phyloP scores from a whole-genome alignment of 306 rosid species.

The Canavalia ensiformis region DNA sequence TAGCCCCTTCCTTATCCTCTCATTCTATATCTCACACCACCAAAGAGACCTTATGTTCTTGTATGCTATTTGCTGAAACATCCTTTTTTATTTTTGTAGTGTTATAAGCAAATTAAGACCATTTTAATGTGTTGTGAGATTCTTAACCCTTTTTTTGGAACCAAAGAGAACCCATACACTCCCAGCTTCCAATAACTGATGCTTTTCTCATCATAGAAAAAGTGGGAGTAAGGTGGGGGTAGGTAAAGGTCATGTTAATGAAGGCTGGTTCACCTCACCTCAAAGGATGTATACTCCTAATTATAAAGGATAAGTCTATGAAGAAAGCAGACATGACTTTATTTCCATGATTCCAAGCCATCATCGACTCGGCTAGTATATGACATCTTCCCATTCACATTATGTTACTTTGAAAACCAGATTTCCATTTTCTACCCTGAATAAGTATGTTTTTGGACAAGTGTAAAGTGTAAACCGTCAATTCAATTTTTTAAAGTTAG shows the following conservation, averaged over 20 bases:
- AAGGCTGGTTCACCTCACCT: conserved; percentile 24
- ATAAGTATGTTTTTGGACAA: too few species aligned
- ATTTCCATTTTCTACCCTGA: neutral
- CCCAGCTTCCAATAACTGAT: conserved; percentile 28
- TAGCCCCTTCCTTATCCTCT: conserved; percentile 45
- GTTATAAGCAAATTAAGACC: conserved; percentile 1
- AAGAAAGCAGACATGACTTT: conserved; percentile 3
- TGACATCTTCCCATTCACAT: conserved; percentile 31
- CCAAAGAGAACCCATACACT: conserved; percentile 6
- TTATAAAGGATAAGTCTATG: neutral
- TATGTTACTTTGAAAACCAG: neutral
- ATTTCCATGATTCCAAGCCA: conserved; percentile 16
- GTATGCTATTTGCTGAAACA: conserved; percentile 27
- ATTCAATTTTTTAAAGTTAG: too few species aligned
- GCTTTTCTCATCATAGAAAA: conserved; percentile 35
- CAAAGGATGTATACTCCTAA: neutral
- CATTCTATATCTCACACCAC: conserved; percentile 36
- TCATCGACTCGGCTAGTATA: neutral
- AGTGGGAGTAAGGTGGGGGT: conserved; percentile 37
- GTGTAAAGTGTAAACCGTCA: too few species aligned
- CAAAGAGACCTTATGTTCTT: conserved; percentile 14
- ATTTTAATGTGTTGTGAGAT: neutral
- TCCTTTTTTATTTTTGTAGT: conserved; percentile 3
- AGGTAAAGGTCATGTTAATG: conserved; percentile 25
- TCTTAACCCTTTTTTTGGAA: conserved; percentile 7